Percentiles rank a stretch among this genome's conserved stretches.
phyloP scores from a whole-genome alignment of 1,139 yeast species.

The Kodamaea sp. region DNA sequence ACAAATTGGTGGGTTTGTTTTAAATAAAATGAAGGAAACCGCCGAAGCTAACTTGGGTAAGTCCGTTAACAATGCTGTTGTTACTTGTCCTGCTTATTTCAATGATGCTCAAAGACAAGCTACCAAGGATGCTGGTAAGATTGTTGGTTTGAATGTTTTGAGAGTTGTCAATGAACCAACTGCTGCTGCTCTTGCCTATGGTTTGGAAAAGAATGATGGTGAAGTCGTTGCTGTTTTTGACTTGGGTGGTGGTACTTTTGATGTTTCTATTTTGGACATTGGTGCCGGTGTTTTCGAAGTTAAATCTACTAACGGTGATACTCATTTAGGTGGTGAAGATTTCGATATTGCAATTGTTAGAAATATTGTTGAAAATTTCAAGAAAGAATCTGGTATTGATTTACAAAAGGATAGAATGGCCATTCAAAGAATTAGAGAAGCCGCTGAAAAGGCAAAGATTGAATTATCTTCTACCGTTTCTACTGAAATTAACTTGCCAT shows the following conservation, averaged over 20 bases:
- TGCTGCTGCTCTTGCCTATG: conserved; percentile 98
- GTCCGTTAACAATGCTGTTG: conserved; percentile 82
- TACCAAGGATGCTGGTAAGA: conserved; percentile 97
- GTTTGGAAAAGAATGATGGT: conserved; percentile 80
- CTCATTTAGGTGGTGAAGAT: conserved; percentile 91
- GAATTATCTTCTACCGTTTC: conserved; percentile 92
- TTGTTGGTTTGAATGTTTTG: conserved; percentile 91
- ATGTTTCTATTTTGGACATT: conserved; percentile 78
- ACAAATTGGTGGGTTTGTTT: conserved; percentile 94
- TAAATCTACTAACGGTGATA: conserved; percentile 85
- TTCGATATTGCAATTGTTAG: conserved; percentile 82
- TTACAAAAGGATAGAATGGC: conserved; percentile 95
- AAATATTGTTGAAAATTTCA: conserved; percentile 87
- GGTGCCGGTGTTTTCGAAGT: conserved; percentile 89
- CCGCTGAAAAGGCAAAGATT: conserved; percentile 99
- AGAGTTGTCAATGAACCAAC: conserved; percentile 99
- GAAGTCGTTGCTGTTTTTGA: conserved; percentile 81
- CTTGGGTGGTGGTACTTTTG: conserved; percentile 89
- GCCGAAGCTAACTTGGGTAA: conserved; percentile 91
- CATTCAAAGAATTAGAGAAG: conserved; percentile 98
- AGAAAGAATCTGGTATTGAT: conserved; percentile 88
- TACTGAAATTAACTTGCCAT: conserved; percentile 95
- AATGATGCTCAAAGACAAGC: conserved; percentile 99
- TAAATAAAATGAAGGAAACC: conserved; percentile 96
- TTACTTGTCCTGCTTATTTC: conserved; percentile 97